These are phyloP conservation scores for Solanum dulcamara DNA, from an alignment of 257 asterid species.

Conservation along the genomic window DNA sequence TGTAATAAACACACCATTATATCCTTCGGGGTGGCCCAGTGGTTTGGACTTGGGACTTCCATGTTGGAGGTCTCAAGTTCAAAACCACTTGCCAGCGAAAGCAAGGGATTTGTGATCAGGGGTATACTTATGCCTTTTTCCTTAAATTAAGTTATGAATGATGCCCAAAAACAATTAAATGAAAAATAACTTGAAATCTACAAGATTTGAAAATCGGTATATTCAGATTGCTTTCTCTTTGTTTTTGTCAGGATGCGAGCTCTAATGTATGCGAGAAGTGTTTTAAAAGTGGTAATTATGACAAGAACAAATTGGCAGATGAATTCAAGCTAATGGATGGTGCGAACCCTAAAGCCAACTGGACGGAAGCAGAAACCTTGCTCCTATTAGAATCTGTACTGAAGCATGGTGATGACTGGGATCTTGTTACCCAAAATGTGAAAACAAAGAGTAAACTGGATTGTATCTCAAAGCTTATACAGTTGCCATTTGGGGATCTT, in stretches of 20 bases:
- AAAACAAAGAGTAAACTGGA: slow-evolving; percentile 74
- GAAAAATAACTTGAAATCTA: background rate
- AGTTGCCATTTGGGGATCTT: slow-evolving; percentile 84
- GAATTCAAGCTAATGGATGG: slow-evolving; percentile 53
- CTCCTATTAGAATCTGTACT: slow-evolving; percentile 77
- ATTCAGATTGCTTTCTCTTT: background rate
- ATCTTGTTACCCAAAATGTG: slow-evolving; percentile 64
- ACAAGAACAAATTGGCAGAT: slow-evolving; percentile 34
- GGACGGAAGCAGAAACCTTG: slow-evolving; percentile 89
- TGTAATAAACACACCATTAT: background rate
- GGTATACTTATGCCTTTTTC: background rate
- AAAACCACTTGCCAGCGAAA: too few species aligned
- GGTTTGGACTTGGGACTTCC: too few species aligned
- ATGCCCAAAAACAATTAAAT: background rate
- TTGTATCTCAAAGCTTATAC: slow-evolving; percentile 81
- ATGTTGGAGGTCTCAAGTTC: too few species aligned
- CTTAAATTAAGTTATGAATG: background rate
- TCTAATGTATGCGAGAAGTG: slow-evolving; percentile 59
- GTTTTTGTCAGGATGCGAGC: slow-evolving; percentile 38
- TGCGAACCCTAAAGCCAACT: slow-evolving; percentile 28
- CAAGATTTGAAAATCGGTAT: background rate
- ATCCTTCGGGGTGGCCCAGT: too few species aligned
- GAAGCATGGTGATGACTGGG: slow-evolving; percentile 97
- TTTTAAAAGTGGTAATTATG: slow-evolving; percentile 54
- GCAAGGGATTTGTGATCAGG: too few species aligned